A percentile compares a stretch with the other conserved stretches of the same genome.
Evolutionary conservation across 225 moss, liverwort and hornwort genomes (phyloP).

Genomic region (Straminergon stramineum): DNA sequence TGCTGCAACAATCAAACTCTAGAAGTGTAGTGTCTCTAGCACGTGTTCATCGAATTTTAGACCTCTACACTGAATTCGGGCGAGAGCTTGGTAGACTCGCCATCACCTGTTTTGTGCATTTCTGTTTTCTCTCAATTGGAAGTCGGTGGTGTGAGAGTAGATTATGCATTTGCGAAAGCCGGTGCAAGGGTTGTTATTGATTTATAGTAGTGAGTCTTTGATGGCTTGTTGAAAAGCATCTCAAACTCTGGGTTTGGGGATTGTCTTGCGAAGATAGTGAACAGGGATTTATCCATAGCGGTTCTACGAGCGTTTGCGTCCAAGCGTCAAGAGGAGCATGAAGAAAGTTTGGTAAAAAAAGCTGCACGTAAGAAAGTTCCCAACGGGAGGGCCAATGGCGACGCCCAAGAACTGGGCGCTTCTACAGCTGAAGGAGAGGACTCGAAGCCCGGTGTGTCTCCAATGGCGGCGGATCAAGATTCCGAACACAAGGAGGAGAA

Average conservation of each 20-base stretch:
- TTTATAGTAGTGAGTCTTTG: not conserved
- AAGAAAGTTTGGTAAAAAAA: slow-evolving; percentile 36
- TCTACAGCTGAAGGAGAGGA: slow-evolving; percentile 5
- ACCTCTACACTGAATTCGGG: not conserved
- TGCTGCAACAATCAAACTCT: not conserved
- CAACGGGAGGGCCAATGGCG: slow-evolving; percentile 15
- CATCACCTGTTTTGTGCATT: not conserved
- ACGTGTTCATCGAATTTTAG: not conserved
- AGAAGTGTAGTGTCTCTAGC: not conserved
- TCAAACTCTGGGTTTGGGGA: slow-evolving; percentile 5
- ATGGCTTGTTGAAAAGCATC: not conserved
- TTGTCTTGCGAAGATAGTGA: slow-evolving; percentile 61
- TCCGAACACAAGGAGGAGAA: slow-evolving; percentile 11
- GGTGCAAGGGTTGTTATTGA: not conserved
- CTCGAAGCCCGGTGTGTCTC: not conserved
- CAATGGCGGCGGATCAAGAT: not conserved
- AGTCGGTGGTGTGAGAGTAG: not conserved
- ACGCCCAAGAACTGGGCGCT: not conserved
- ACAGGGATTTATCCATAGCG: slow-evolving; percentile 93
- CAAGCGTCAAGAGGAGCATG: slow-evolving; percentile 67
- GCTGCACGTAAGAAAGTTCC: slow-evolving; percentile 11
- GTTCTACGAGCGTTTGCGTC: slow-evolving; percentile 67
- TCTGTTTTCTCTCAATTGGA: not conserved
- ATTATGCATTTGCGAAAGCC: not conserved
- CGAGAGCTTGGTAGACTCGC: not conserved